Percentiles rank a stretch among this genome's conserved stretches.
phyloP scores from a whole-genome alignment of 2,329 filamentous ascomycete species.

The Apiospora koreana region DNA sequence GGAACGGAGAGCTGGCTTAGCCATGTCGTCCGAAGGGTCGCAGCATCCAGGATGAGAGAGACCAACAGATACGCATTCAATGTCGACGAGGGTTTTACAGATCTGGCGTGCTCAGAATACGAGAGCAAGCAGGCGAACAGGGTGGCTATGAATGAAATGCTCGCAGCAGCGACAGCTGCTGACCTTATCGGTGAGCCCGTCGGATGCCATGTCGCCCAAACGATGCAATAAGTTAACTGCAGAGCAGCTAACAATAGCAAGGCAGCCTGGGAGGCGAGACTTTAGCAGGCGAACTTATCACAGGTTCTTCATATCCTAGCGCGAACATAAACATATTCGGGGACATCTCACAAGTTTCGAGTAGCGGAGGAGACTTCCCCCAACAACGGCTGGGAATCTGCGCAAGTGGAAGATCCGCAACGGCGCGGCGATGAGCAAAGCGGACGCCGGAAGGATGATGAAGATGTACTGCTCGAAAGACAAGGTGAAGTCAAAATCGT shows the following conservation, averaged over 20 bases:
- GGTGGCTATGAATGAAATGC: slow-evolving; percentile 34
- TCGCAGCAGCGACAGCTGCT: slow-evolving; percentile 33
- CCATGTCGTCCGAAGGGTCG: slow-evolving; percentile 38
- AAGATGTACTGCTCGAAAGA: slow-evolving; percentile 35
- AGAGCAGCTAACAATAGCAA: slow-evolving; percentile 29
- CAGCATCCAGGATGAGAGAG: slow-evolving; percentile 35
- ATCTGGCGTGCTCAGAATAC: slow-evolving; percentile 34
- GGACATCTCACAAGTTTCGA: slow-evolving; percentile 30
- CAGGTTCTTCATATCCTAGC: background rate
- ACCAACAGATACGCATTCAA: slow-evolving; percentile 36
- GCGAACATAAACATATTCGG: background rate
- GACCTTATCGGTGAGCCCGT: slow-evolving; percentile 21
- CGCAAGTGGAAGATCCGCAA: slow-evolving; percentile 31
- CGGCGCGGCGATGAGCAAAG: slow-evolving; percentile 29
- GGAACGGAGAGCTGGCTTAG: slow-evolving; percentile 24
- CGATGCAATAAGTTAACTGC: slow-evolving; percentile 34
- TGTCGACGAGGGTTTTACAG: slow-evolving; percentile 33
- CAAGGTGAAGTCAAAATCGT: slow-evolving; percentile 15
- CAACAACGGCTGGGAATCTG: slow-evolving; percentile 27
- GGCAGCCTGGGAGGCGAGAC: slow-evolving; percentile 20
- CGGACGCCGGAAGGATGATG: slow-evolving; percentile 30
- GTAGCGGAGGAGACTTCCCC: slow-evolving; percentile 24
- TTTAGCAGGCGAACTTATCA: background rate
- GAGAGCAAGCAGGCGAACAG: slow-evolving; percentile 33
- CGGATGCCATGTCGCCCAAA: slow-evolving; percentile 31